These are phyloP conservation scores for Solanum tacnaense DNA, from an alignment of 257 asterid genomes.

Conservation along the genomic window DNA sequence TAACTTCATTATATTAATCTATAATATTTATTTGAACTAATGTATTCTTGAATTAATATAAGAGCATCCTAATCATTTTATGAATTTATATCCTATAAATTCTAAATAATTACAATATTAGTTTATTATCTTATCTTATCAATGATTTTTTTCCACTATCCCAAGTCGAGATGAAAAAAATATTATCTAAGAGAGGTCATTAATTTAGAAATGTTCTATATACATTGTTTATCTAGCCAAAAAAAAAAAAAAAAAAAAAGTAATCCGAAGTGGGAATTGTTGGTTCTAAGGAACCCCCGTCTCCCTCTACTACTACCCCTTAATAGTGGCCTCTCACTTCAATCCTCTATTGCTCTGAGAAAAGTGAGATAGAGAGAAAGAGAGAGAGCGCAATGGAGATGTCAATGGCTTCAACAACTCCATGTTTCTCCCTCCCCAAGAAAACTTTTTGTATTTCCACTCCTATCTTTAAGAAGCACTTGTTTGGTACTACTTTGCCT, in stretches of 20 bases:
- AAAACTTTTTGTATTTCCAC: constrained; percentile 17
- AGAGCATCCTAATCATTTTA: too few relatives aligned
- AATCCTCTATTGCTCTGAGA: constrained; percentile 14
- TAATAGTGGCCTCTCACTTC: constrained; percentile 56
- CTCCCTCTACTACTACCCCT: neutral
- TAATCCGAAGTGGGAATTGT: neutral
- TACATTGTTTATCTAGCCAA: too few relatives aligned
- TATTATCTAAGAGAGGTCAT: too few relatives aligned
- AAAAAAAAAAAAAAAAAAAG: neutral
- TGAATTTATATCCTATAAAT: too few relatives aligned
- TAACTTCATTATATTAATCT: too few relatives aligned
- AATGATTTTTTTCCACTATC: too few relatives aligned
- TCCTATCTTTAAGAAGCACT: constrained; percentile 38
- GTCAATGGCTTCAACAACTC: constrained; percentile 34
- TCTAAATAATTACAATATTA: too few relatives aligned
- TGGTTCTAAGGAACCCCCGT: neutral
- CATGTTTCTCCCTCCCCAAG: constrained; percentile 8
- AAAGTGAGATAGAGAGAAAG: neutral
- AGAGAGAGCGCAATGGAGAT: constrained; percentile 48
- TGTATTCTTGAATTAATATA: too few relatives aligned
- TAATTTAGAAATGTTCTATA: too few relatives aligned
- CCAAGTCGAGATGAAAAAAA: too few relatives aligned
- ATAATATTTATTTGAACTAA: too few relatives aligned
- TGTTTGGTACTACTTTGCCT: constrained; percentile 31
- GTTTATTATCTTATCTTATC: too few relatives aligned